Conservation (phyloP, 257 asterid species). For the Solanum etuberosum region DNA sequence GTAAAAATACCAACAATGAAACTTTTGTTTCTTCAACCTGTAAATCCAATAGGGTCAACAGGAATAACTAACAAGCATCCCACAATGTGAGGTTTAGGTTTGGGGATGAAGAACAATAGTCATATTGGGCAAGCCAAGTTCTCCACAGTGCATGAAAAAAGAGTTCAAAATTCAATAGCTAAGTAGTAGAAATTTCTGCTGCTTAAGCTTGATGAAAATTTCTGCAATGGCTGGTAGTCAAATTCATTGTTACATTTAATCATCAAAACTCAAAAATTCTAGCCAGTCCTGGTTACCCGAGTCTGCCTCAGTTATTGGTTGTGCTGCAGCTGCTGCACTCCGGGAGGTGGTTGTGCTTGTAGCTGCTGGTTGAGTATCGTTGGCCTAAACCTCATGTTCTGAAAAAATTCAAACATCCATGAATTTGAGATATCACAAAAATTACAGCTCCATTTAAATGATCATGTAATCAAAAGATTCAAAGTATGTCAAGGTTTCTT, state of each 20-base stretch:
- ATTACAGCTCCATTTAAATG: background rate
- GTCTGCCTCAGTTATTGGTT: slow-evolving; percentile 38
- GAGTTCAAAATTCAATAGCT: background rate
- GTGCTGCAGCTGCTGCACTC: slow-evolving; percentile 9
- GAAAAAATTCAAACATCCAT: background rate
- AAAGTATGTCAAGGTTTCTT: slow-evolving; percentile 1
- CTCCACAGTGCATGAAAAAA: background rate
- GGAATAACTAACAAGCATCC: background rate
- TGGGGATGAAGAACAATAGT: background rate
- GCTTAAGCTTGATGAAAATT: background rate
- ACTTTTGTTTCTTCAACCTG: background rate
- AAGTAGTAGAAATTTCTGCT: background rate
- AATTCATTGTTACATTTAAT: background rate
- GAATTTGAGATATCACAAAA: background rate
- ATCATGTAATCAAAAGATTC: background rate
- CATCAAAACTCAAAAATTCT: slow-evolving; percentile 7
- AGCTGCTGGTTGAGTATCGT: slow-evolving; percentile 52
- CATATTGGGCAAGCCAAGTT: background rate
- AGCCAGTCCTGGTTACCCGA: slow-evolving; percentile 32
- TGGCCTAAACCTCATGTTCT: slow-evolving; percentile 78
- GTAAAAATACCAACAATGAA: background rate
- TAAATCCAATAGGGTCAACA: background rate
- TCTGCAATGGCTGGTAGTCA: background rate
- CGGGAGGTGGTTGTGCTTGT: slow-evolving; percentile 10
- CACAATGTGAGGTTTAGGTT: background rate